Evolutionary conservation across 1,284 basidiomycete genomes (phyloP), one percentile per base, ranked within the genome.

Genomic region (Tranzscheliella williamsii): DNA sequence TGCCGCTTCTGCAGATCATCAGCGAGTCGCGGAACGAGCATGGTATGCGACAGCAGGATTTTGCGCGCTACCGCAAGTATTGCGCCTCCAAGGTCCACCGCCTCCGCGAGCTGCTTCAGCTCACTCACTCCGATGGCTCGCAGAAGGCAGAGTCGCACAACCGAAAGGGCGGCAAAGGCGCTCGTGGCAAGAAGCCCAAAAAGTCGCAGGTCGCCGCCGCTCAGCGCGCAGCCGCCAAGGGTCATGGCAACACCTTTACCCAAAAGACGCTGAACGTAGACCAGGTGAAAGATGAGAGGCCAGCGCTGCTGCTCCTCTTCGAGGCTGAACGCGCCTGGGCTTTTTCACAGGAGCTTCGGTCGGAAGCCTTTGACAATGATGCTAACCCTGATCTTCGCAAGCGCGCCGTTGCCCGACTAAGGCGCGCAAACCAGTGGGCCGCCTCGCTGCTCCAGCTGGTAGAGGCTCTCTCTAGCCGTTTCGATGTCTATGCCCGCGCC

Each of bases 281-380:
- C 16, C 47, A 66, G 8, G 70, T 74, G 20, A 31, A 47, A 29
- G 56, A 71, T 29, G 67, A 50, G 13, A 49, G 70, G 42, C 36
- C 39, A 26, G 48, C 56, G 40, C 46, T 93, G 67, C 82, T 95
- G 2, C 80, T 92, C 31, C 83, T 95, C 9, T 87, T 92, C 71
- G 90, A 92, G 75, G 84, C 90, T 5, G 92, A 96, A 79, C 85
- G 92, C 38, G 88, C 90, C n/a, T 91, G 91, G 85, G 86, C 90
- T 1, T 86, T 90, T 78, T 86, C 90, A 8, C 89, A 92, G 78
- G 89, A 91, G 62, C 83, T 93, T 31, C 81, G 83, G 43, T 78
- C 83, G 3, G 79, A 83, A 42, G 81, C 86, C 11, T 78, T 83
- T 13, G 82, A 84, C 38, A 79, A 82, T 38, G 80, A 81, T 5